phyloP scores from a whole-genome alignment of 768 basidiomycete species.

The Favolaschia claudopus region DNA sequence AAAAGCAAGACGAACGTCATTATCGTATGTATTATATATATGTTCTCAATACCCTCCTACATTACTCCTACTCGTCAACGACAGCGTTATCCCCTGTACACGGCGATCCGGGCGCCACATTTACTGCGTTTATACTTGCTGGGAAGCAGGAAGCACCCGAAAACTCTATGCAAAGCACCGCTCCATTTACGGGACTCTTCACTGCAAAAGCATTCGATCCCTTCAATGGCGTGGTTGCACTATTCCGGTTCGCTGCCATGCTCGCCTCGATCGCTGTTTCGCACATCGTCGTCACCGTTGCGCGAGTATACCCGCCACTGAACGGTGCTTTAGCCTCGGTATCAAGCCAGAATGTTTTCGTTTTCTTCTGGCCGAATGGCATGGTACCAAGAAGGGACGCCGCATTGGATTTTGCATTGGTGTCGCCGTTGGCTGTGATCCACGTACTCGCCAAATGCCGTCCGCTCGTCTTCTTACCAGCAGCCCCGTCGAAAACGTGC shows the following conservation, averaged over 20 bases:
- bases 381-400: conserved; percentile 10
- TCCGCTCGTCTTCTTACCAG: too few relatives aligned
- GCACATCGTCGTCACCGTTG: conserved; percentile 8
- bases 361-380: too few relatives aligned
- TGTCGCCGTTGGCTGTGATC: conserved; percentile 8
- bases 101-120: neutral
- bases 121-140: conserved; percentile 2
- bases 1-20: too few relatives aligned
- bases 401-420: neutral
- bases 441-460: neutral
- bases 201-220: conserved; percentile 3
- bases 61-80: conserved; percentile 4
- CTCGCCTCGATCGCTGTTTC: conserved; percentile 11
- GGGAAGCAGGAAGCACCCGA: conserved; percentile 10
- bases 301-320: conserved; percentile 1
- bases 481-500: conserved; percentile 6
- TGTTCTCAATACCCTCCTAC: too few relatives aligned
- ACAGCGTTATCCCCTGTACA: neutral
- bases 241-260: conserved; percentile 8
- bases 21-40: too few relatives aligned
- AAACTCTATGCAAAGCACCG: conserved; percentile 11
- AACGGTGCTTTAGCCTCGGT: too few relatives aligned
- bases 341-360: too few relatives aligned
- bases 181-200: too few relatives aligned
- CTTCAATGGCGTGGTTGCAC: conserved; percentile 7